Base-by-base conservation (phyloP, 257 asterid species). In the Salvia rosmarinus region DNA sequence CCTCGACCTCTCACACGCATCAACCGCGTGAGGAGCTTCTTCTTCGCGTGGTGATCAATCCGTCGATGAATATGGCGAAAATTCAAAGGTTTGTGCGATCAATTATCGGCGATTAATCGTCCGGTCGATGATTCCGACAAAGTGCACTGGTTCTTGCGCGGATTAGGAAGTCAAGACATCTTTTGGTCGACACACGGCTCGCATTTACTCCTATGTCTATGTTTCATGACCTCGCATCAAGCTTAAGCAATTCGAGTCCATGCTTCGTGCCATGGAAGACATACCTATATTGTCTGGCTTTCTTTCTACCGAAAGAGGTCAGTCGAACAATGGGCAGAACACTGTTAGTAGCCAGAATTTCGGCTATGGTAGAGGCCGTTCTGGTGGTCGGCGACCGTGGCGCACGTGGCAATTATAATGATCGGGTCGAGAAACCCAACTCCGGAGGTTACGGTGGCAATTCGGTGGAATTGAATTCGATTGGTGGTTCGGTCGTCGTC, bases 231-330 rank as follows among this genome's bases (percentile, higher is more conserved):
- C 46, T 66, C 1, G 8, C 44, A 47, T 30, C 60, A 66, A 9
- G 72, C 25, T n/a, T 1, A 66, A 44, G 32, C 46, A 66, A 30
- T 47, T 46, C 9, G 47, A 66, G 9, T 47, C 59, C 42, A 28
- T 66, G 43, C 6, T 47, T 6, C 59, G n/a, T 66, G 28, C 59
- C 16, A 66, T 66, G 72, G 61, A 66, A 2, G 59, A 9, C 9
- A 3, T 17, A 1, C 25, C 59, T n/a, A 0, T 42, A 23, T 10
- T 46, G 0, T 3, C 63, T 17, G 63, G 73, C 50, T 5, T 67
- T 67, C 50, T n/a, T n/a, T 17, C 49, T 1, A 23, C 35, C 4
- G 19, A 5, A 9, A 11, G 19, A 0, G 34, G 11, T 13, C 25
- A 9, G 0, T 5, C 34, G 42, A 6, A 1, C 9, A 37, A 37